Base-by-base conservation (phyloP, 2,329 filamentous ascomycete species). In the Nemania abortiva region DNA sequence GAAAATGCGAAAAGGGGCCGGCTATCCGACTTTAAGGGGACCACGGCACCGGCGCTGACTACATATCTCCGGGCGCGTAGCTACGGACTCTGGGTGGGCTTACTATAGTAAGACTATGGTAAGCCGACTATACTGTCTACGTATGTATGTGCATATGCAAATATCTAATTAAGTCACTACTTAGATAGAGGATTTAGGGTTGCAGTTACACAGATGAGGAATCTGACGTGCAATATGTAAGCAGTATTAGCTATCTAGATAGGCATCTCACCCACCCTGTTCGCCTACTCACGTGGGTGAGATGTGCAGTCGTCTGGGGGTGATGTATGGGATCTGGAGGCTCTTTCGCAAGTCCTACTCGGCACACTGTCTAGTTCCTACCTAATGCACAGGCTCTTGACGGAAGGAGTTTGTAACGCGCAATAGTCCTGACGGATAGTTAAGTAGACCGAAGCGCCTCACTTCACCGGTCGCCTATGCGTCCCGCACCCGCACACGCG, bases 401-500 rank as follows among this genome's bases (percentile, higher is more conserved):
- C 3, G 24, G 11, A 10, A 27, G 18, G 24, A 1, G 29, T 24
- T 47, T 22, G 47, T 10, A 24, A 42, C 49, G 29, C 52, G 52
- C 29, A 11, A 20, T 37, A 22, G 9, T 11, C 18, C 29, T 55
- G 5, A 15, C 29, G 29, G 52, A 27, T 52, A 29, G 13, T 18
- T 6, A 3, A 7, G 49, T 52, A 52, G 24, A 52, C 24, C 24
- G 29, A 18, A 52, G 15, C 13, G 24, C 24, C 24, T 27, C 9
- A 29, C 11, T 11, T 4, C 49, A 29, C 10, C 18, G 52, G 27
- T 9, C 18, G 29, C 52, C 31, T 20, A 22, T 34, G 27, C 3
- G 11, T 37, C 22, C 52, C 52, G 52, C 52, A 27, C 52, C 52
- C 52, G 52, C 29, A 34, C 15, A n/a, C n/a, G 27, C 52, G 52